These are phyloP conservation scores for Physcomitrellopsis africana DNA, from an alignment of 225 moss, liverwort and hornwort genomes.

Conservation along the genomic window DNA sequence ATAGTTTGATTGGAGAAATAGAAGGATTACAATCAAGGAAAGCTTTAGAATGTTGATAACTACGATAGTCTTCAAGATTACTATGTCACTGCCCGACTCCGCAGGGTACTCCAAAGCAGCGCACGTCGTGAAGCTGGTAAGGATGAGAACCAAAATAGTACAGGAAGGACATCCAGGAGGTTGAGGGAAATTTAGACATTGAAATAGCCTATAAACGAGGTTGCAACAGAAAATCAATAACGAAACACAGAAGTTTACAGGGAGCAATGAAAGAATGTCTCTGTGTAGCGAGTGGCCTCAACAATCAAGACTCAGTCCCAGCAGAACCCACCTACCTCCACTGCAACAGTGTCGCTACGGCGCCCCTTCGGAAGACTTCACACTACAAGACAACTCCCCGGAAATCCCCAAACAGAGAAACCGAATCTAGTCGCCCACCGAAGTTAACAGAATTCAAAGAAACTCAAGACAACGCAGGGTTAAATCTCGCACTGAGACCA, in stretches of 20 bases:
- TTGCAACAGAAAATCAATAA: neutral
- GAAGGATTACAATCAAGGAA: too few relatives aligned
- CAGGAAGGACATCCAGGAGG: neutral
- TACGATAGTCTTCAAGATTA: too few relatives aligned
- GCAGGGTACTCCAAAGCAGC: too few relatives aligned
- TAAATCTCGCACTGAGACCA: slow-evolving; percentile 12
- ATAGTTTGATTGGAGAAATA: too few relatives aligned
- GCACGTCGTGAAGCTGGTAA: neutral
- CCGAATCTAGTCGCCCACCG: neutral
- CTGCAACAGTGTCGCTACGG: neutral
- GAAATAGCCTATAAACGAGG: too few relatives aligned
- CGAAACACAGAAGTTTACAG: neutral
- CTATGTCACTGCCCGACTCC: too few relatives aligned
- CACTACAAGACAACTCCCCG: neutral
- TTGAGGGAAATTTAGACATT: neutral
- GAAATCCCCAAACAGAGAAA: neutral
- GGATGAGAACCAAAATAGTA: neutral
- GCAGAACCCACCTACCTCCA: slow-evolving; percentile 10
- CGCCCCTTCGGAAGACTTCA: neutral
- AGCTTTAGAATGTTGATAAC: too few relatives aligned
- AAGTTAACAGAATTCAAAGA: slow-evolving; percentile 1
- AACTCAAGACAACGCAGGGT: neutral
- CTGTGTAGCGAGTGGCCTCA: neutral
- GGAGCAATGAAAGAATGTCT: neutral
- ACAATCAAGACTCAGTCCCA: neutral